These are phyloP conservation scores for Solidago caesia DNA, from an alignment of 129 eudicot genomes.

Conservation along the genomic window DNA sequence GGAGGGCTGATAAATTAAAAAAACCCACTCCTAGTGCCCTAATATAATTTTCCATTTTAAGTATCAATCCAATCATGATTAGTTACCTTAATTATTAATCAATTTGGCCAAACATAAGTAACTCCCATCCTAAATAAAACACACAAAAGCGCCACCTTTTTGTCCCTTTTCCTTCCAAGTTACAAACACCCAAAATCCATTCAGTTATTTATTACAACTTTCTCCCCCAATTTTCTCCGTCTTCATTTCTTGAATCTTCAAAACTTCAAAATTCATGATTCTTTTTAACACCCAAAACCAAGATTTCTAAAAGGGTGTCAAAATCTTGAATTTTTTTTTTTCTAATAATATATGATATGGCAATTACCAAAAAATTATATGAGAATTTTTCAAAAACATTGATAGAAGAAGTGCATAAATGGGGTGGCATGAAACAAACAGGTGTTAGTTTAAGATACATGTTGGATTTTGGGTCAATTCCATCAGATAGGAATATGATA, in stretches of 20 bases:
- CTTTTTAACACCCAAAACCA: background rate
- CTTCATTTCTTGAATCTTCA: background rate
- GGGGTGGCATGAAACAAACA: slow-evolving; percentile 80
- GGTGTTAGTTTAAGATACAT: slow-evolving; percentile 86
- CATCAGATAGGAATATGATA: slow-evolving; percentile 61
- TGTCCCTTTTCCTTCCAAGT: background rate
- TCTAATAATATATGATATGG: slow-evolving; percentile 35
- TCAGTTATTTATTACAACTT: background rate
- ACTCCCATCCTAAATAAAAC: too few species aligned
- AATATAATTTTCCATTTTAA: too few species aligned
- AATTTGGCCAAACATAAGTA: too few species aligned
- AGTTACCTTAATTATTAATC: too few species aligned
- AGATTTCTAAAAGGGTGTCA: background rate
- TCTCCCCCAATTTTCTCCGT: slow-evolving; percentile 3
- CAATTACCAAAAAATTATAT: slow-evolving; percentile 47
- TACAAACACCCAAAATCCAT: background rate
- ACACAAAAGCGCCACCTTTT: background rate
- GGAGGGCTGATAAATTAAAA: too few species aligned
- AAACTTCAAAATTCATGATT: background rate
- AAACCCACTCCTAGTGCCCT: too few species aligned
- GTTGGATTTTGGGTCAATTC: slow-evolving; percentile 91
- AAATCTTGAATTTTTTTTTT: background rate
- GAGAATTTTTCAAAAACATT: slow-evolving; percentile 49
- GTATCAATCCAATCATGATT: too few species aligned
- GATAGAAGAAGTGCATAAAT: slow-evolving; percentile 67